Evolutionary conservation across 768 basidiomycete species (phyloP).

Genomic region (Lepiota venenata): DNA sequence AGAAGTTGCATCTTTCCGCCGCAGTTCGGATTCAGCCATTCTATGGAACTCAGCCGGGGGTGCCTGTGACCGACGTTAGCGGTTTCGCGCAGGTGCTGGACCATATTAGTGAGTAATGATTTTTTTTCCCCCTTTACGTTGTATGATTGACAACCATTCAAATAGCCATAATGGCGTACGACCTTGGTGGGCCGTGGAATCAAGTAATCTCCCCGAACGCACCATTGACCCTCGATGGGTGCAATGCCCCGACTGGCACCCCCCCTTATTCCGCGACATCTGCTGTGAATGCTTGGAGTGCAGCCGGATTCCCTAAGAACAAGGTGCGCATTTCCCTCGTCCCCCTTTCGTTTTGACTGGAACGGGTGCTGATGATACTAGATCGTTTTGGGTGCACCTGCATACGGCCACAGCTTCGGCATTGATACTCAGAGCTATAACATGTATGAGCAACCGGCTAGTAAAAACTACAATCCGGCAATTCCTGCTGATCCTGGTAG

Average conservation of each 20-base stretch:
- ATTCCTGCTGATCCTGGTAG: slow-evolving; percentile 16
- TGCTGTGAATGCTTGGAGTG: slow-evolving; percentile 68
- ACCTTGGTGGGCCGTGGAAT: slow-evolving; percentile 49
- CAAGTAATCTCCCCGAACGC: slow-evolving; percentile 75
- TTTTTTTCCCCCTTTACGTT: not conserved
- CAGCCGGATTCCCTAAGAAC: slow-evolving; percentile 67
- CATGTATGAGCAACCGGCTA: slow-evolving; percentile 43
- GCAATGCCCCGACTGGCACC: slow-evolving; percentile 51
- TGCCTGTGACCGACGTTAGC: slow-evolving; percentile 62
- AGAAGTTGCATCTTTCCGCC: slow-evolving; percentile 51
- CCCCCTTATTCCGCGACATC: slow-evolving; percentile 65
- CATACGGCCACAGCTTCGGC: slow-evolving; percentile 74
- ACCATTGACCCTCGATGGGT: slow-evolving; percentile 57
- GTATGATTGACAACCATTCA: not conserved
- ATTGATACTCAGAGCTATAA: slow-evolving; percentile 36
- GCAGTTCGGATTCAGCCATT: slow-evolving; percentile 37
- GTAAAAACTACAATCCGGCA: slow-evolving; percentile 33
- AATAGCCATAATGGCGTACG: slow-evolving; percentile 61
- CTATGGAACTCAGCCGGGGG: slow-evolving; percentile 39
- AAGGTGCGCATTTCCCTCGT: slow-evolving; percentile 22
- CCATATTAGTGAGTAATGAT: slow-evolving; percentile 26
- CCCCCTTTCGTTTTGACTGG: not conserved
- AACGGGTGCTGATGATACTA: slow-evolving; percentile 16
- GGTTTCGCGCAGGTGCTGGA: slow-evolving; percentile 63
- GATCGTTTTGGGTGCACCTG: slow-evolving; percentile 77